phyloP scores from a whole-genome alignment of 73 alveolate genomes.

The Breviolum minutum region DNA sequence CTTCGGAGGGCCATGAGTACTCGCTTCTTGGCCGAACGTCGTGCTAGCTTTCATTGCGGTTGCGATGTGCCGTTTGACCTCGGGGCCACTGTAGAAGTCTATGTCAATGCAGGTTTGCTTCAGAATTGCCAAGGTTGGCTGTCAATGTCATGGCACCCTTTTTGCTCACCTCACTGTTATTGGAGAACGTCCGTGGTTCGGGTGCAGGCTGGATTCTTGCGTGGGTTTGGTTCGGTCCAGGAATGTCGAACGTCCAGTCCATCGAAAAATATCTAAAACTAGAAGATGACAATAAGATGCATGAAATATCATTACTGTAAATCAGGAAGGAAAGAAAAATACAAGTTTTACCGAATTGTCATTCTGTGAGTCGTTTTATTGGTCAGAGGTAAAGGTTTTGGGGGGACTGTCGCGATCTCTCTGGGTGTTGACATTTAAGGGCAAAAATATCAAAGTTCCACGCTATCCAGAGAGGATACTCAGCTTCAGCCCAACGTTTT shows the following conservation, averaged over 20 bases:
- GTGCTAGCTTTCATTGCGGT: too few relatives aligned
- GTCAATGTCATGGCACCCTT: slow-evolving; percentile 90
- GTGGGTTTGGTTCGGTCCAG: background rate
- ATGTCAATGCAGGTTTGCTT: background rate
- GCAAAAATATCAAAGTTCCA: too few relatives aligned
- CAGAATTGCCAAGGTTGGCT: slow-evolving; percentile 30
- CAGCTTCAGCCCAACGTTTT: too few relatives aligned
- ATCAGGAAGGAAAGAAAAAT: background rate
- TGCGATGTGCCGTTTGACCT: background rate
- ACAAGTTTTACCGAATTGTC: too few relatives aligned
- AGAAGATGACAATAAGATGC: background rate
- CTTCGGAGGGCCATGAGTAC: slow-evolving; percentile 76
- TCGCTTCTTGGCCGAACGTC: background rate
- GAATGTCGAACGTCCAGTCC: too few relatives aligned
- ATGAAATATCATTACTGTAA: background rate
- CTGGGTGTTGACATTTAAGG: too few relatives aligned
- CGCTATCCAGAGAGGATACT: too few relatives aligned
- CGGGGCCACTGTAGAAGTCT: background rate
- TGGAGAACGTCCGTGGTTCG: slow-evolving; percentile 76
- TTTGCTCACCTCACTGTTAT: slow-evolving; percentile 56
- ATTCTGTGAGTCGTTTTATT: too few relatives aligned
- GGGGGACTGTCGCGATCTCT: too few relatives aligned
- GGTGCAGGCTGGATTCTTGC: slow-evolving; percentile 42
- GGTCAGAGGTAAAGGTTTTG: too few relatives aligned
- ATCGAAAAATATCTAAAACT: too few relatives aligned